Conservation (phyloP, 441 rosid genomes). For the Raphanus hybrid region DNA sequence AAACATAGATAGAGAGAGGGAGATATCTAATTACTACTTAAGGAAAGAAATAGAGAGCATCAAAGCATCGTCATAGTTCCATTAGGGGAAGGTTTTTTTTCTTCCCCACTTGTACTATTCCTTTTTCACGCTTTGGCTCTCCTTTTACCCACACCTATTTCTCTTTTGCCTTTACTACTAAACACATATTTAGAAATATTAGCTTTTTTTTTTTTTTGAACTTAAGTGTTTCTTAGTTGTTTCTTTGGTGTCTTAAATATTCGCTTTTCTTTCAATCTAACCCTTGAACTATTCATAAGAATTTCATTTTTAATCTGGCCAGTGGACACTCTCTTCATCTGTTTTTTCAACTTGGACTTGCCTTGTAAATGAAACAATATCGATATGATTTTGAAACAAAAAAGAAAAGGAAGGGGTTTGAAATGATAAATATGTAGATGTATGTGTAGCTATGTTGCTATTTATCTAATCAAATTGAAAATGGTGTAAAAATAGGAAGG, state of each 20-base stretch:
- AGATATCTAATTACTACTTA: slow-evolving; percentile 26
- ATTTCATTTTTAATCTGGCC: background rate
- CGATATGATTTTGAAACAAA: background rate
- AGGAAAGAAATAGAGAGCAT: slow-evolving; percentile 45
- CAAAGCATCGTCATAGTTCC: slow-evolving; percentile 43
- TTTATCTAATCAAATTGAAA: background rate
- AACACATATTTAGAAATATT: no score
- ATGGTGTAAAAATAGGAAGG: background rate
- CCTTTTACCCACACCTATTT: slow-evolving; percentile 36
- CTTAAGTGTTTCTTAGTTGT: background rate
- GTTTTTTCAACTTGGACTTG: background rate
- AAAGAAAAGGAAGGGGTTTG: background rate
- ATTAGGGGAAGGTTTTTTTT: slow-evolving; percentile 41
- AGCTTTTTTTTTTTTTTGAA: no score
- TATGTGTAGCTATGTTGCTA: no score
- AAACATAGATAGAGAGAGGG: background rate
- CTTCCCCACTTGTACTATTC: slow-evolving; percentile 37
- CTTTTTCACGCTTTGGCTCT: slow-evolving; percentile 32
- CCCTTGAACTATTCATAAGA: background rate
- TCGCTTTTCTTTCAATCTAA: background rate
- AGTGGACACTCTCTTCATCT: background rate
- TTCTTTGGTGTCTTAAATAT: no score
- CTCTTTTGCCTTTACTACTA: background rate
- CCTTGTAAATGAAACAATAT: background rate
- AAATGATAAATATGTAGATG: background rate